Conservation (phyloP, 2,329 filamentous ascomycete genomes). For the Zymoseptoria brevis region DNA sequence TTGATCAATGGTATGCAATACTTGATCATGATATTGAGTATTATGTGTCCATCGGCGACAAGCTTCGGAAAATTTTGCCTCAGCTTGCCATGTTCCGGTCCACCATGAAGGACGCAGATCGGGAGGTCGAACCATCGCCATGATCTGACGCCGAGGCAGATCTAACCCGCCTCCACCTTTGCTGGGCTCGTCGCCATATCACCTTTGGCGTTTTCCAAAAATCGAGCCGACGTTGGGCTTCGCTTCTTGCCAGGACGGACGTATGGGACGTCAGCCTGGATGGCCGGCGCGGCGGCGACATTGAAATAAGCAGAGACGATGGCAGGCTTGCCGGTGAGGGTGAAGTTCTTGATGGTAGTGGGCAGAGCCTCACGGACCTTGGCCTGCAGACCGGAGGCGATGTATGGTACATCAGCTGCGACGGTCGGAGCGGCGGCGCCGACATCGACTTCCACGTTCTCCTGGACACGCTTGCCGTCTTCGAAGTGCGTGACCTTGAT, state of each 20-base stretch:
- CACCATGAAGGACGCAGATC: background rate
- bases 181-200: too few species aligned
- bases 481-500: constrained; percentile 28
- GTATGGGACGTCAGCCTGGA: constrained; percentile 11
- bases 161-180: too few species aligned
- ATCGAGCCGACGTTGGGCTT: background rate
- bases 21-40: background rate
- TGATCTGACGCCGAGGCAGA: too few species aligned
- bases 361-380: constrained; percentile 47
- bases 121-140: background rate
- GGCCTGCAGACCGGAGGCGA: constrained; percentile 25
- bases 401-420: constrained; percentile 26
- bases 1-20: background rate
- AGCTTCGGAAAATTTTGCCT: too few species aligned
- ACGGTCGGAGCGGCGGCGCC: constrained; percentile 23
- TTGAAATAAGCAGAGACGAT: constrained; percentile 57
- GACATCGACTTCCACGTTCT: constrained; percentile 5
- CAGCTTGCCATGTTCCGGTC: too few species aligned
- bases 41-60: background rate
- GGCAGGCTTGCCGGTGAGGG: constrained; percentile 54
- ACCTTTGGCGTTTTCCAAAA: background rate
- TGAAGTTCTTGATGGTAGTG: constrained; percentile 61
- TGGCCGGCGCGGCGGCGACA: too few species aligned
- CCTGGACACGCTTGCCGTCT: constrained; percentile 25
- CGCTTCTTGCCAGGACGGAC: background rate